Percentiles rank a stretch among this genome's conserved stretches.
phyloP scores from a whole-genome alignment of 2,329 filamentous ascomycete genomes.

The Pezicula neosporulosa region DNA sequence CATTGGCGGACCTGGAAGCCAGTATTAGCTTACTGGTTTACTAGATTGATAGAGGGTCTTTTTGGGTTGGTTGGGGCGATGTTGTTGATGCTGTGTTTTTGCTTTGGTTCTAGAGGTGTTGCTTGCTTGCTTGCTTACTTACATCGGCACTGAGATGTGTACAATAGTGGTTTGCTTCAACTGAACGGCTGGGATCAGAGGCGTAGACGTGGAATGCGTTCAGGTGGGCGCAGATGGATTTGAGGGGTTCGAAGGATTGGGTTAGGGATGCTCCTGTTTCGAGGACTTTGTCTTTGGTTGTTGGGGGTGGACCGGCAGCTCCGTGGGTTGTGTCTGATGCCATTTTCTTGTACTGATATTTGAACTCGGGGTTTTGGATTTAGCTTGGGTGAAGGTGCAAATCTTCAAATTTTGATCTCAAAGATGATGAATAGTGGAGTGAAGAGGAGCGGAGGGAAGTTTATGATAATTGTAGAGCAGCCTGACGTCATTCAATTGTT shows the following conservation, averaged over 20 bases:
- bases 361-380: no score
- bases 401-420: no score
- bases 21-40: conserved; percentile 60
- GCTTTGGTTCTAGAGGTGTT: no score
- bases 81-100: conserved; percentile 44
- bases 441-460: no score
- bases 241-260: conserved; percentile 67
- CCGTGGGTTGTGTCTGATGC: conserved; percentile 11
- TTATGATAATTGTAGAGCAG: neutral
- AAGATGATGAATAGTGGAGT: no score
- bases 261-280: conserved; percentile 58
- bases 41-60: no score
- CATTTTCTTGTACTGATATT: conserved; percentile 3
- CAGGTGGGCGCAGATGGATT: conserved; percentile 76
- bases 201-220: conserved; percentile 84
- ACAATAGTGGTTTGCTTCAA: conserved; percentile 86
- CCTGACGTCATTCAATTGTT: neutral
- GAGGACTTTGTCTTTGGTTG: conserved; percentile 53
- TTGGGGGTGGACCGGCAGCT: conserved; percentile 26
- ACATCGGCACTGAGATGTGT: conserved; percentile 71
- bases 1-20: conserved; percentile 75
- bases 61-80: no score
- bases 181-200: conserved; percentile 61
- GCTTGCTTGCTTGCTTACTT: conserved; percentile 43
- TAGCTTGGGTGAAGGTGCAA: no score